Evolutionary conservation across 257 asterid species (phyloP).

Genomic region (Nicotiana tabacum): DNA sequence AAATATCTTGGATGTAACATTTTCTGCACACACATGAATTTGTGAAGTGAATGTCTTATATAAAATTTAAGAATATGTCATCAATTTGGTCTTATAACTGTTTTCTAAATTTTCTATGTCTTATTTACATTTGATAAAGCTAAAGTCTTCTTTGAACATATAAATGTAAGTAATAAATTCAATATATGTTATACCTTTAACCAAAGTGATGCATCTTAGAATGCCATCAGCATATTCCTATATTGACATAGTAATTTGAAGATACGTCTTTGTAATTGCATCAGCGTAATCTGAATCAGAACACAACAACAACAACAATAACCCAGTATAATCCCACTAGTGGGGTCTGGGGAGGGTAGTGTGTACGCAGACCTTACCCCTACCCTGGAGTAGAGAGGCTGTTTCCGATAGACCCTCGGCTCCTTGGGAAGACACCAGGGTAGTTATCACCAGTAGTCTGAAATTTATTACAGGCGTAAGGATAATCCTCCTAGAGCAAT

Average conservation of each 20-base stretch:
- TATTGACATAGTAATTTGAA: background rate
- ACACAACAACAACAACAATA: no score
- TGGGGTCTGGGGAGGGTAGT: no score
- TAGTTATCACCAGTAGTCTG: background rate
- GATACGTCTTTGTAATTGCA: background rate
- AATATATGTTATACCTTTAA: background rate
- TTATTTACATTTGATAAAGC: background rate
- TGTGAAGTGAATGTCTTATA: background rate
- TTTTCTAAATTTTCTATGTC: background rate
- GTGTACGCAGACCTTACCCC: no score
- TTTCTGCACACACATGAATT: slow-evolving; percentile 8
- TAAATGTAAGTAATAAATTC: background rate
- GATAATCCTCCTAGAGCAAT: background rate
- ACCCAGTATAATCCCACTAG: no score
- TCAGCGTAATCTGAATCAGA: no score
- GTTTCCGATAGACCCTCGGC: no score
- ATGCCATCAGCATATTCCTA: background rate
- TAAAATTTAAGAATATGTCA: background rate
- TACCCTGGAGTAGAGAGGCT: no score
- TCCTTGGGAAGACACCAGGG: background rate
- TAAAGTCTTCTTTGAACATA: background rate
- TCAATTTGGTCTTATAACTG: background rate
- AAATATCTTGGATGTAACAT: background rate
- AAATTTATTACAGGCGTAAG: no score
- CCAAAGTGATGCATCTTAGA: slow-evolving; percentile 1